phyloP scores from a whole-genome alignment of 2,329 filamentous ascomycete species.

The Lasiodiplodia sp. region DNA sequence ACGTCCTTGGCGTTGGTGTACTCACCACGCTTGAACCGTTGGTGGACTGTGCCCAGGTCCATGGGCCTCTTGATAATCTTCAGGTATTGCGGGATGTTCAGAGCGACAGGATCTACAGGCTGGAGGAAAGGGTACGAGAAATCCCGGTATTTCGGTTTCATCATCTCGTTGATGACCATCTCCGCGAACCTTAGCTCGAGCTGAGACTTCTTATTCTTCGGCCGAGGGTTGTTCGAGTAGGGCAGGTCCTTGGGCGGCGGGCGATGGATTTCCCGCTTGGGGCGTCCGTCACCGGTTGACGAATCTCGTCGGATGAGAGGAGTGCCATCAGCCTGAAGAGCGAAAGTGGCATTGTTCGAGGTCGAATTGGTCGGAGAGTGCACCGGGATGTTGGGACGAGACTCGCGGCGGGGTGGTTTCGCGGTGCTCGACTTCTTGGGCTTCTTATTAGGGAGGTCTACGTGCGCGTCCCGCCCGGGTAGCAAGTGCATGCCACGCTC shows the following conservation, averaged over 20 bases:
- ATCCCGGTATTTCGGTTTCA: slow-evolving; percentile 72
- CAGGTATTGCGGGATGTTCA: slow-evolving; percentile 93
- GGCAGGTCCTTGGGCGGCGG: slow-evolving; percentile 91
- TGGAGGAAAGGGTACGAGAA: slow-evolving; percentile 78
- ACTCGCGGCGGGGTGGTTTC: slow-evolving; percentile 57
- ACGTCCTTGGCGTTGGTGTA: slow-evolving; percentile 87
- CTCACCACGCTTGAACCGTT: slow-evolving; percentile 77
- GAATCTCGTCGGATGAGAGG: slow-evolving; percentile 88
- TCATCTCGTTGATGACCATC: slow-evolving; percentile 78
- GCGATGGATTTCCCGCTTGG: slow-evolving; percentile 92
- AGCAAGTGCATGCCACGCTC: slow-evolving; percentile 67
- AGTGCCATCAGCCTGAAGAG: slow-evolving; percentile 77
- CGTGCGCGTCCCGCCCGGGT: slow-evolving; percentile 65
- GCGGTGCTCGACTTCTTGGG: slow-evolving; percentile 50
- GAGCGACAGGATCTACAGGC: slow-evolving; percentile 90
- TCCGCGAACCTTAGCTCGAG: slow-evolving; percentile 91
- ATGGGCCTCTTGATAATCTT: slow-evolving; percentile 96
- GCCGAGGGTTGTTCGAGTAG: slow-evolving; percentile 78
- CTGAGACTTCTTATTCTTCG: slow-evolving; percentile 88
- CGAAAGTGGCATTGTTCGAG: slow-evolving; percentile 65
- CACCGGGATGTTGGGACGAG: slow-evolving; percentile 50
- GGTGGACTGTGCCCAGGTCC: slow-evolving; percentile 84
- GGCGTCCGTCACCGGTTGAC: slow-evolving; percentile 77
- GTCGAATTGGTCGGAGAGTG: slow-evolving; percentile 51
- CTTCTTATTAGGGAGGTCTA: slow-evolving; percentile 61